A percentile compares a stretch with the other conserved stretches of the same genome.
Conservation (phyloP, 176 grass and related monocot genomes). For the Saccharum officinarum region DNA sequence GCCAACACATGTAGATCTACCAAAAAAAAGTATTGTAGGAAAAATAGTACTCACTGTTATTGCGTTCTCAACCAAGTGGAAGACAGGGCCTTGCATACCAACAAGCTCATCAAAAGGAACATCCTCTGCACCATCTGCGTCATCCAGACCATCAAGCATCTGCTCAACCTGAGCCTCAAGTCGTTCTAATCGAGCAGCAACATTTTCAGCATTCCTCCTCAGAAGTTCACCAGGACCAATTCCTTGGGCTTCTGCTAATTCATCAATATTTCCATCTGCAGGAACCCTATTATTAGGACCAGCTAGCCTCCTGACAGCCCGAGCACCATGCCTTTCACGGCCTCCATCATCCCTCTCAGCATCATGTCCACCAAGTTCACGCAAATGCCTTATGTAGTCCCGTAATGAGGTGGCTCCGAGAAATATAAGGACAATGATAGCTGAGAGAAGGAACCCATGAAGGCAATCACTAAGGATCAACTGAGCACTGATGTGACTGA, state of each 20-base stretch:
- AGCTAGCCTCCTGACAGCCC: constrained; percentile 86
- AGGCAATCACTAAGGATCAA: constrained; percentile 96
- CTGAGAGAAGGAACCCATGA: constrained; percentile 95
- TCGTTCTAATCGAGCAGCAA: constrained; percentile 92
- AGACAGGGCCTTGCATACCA: constrained; percentile 98
- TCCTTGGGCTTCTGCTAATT: constrained; percentile 73
- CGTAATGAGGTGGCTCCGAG: constrained; percentile 95
- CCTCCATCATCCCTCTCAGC: constrained; percentile 88
- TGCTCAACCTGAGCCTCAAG: constrained; percentile 99
- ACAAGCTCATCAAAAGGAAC: constrained; percentile 98
- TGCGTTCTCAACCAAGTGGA: constrained; percentile 99
- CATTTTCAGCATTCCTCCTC: constrained; percentile 97
- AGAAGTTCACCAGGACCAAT: constrained; percentile 80
- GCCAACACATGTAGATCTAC: constrained; percentile 4
- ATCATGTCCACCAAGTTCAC: constrained; percentile 89
- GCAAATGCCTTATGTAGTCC: constrained; percentile 95
- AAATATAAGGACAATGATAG: constrained; percentile 98
- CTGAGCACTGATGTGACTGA: constrained; percentile 84
- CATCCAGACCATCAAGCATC: constrained; percentile 98
- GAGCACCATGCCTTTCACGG: constrained; percentile 87
- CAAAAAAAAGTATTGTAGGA: not conserved
- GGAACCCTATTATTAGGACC: constrained; percentile 73
- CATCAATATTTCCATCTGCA: constrained; percentile 73
- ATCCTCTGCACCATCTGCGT: constrained; percentile 97
- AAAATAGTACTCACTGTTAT: constrained; percentile 74